Conservation (phyloP, 768 basidiomycete species). For the Austroboletus eburneus region DNA sequence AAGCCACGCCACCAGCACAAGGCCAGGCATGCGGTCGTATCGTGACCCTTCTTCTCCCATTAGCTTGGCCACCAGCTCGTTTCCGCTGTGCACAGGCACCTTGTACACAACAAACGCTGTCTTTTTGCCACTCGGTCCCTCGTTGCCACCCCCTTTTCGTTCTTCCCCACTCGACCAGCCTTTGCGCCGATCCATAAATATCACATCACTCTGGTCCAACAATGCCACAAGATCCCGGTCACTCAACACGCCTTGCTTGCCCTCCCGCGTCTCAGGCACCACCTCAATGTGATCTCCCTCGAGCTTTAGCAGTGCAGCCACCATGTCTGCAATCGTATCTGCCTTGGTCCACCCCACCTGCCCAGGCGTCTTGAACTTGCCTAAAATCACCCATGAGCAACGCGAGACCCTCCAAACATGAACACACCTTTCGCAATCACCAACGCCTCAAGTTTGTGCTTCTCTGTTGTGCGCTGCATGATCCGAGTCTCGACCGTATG, state of each 20-base stretch:
- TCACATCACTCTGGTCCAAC: conserved; percentile 72
- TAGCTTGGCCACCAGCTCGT: conserved; percentile 67
- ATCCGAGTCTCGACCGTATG: conserved; percentile 93
- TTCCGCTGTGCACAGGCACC: conserved; percentile 56
- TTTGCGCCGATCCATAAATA: conserved; percentile 63
- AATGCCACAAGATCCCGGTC: conserved; percentile 78
- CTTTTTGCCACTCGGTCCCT: conserved; percentile 29
- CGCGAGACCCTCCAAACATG: no score
- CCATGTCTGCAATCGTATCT: conserved; percentile 76
- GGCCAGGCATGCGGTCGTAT: conserved; percentile 3
- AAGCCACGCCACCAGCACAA: no score
- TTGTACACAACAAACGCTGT: conserved; percentile 78
- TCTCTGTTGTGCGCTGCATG: conserved; percentile 81
- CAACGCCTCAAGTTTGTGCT: conserved; percentile 86
- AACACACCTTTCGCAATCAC: conserved; percentile 84
- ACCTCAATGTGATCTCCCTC: conserved; percentile 91
- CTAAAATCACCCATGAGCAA: conserved; percentile 29
- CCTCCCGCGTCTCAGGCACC: conserved; percentile 62
- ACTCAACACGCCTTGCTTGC: conserved; percentile 69
- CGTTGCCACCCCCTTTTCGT: no score
- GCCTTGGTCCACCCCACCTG: conserved; percentile 48
- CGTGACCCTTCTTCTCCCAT: conserved; percentile 43
- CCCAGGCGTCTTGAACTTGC: conserved; percentile 80
- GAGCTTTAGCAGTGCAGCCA: conserved; percentile 69
- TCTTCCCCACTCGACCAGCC: conserved; percentile 62